Base-by-base conservation (phyloP, 768 basidiomycete species). In the Lactarius sanguifluus region DNA sequence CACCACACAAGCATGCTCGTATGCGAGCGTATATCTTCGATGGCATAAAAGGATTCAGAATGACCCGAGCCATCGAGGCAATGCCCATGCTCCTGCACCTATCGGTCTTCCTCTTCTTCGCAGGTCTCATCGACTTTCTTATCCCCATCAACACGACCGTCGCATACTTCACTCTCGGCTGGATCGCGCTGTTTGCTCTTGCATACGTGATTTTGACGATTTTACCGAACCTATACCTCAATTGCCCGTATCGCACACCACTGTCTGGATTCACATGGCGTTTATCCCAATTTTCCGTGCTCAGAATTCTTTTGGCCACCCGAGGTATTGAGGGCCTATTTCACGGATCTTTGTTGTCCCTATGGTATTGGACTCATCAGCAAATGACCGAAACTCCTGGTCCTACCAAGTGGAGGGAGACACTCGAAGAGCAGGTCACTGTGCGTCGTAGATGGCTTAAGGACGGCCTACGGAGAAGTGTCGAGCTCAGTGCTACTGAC, bases 91-190 rank as follows among this genome's bases (percentile, higher is more conserved):
- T 59, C 23, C 32, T 68, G 2, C 64, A 66, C 18, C 12, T 66
- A 43, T 61, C 59, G 32, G 13, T 66, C 10, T 58, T 61, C 64
- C 50, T 68, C 28, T 68, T 61, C 45, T 38, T 61, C 25, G 36
- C 23, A 0, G 67, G 67, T 38, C 67, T 68, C 55, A 10, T 66
- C 38, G 64, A 68, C 28, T 68, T 68, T 56, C 64, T 68, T 43
- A 13, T 57, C n/a, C 43, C 38, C 18, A 45, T 66, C 45, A 41
- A 61, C 56, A 59, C 20, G 28, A 61, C 55, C 12, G 45, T 68
- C 38, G 67, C 67, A 1, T 57, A 61, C 55, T 41, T 34, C 56
- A 30, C 52, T 20, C 36, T 61, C 56, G 20, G 43, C n/a, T 68
- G 36, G 55, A 28, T 68, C 30, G 41, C 23, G 2, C 25, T 54